Evolutionary conservation across 306 rosid genomes (phyloP).

Genomic region (Pachyrhizus erosus): DNA sequence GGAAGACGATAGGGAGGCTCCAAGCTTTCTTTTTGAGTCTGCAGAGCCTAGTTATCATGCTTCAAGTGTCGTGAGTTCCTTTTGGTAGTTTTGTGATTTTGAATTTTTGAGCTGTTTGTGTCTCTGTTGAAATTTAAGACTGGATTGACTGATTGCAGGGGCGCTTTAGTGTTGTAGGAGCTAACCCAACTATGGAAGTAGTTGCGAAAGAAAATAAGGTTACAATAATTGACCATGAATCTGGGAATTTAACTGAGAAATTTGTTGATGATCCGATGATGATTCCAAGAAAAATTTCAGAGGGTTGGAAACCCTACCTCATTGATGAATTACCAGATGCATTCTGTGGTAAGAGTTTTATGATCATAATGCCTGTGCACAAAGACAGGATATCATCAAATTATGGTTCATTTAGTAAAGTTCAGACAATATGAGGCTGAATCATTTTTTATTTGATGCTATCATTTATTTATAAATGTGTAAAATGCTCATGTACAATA

Average conservation of each 20-base stretch:
- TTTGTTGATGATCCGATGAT: slow-evolving; percentile 72
- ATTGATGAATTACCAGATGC: slow-evolving; percentile 72
- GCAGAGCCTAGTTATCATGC: slow-evolving; percentile 64
- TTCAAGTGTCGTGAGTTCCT: slow-evolving; percentile 42
- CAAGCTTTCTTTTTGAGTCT: slow-evolving; percentile 87
- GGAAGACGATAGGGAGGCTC: slow-evolving; percentile 79
- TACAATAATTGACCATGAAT: slow-evolving; percentile 70
- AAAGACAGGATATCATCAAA: neutral
- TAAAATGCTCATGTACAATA: neutral
- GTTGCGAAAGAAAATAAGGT: slow-evolving; percentile 83
- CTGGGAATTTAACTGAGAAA: slow-evolving; percentile 61
- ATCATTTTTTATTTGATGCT: slow-evolving; percentile 13
- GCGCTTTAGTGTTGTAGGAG: slow-evolving; percentile 81
- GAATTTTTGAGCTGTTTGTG: neutral
- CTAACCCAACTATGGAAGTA: slow-evolving; percentile 78
- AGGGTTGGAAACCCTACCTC: slow-evolving; percentile 69
- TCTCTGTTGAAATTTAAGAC: slow-evolving; percentile 4
- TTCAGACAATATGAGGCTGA: slow-evolving; percentile 20
- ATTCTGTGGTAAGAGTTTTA: slow-evolving; percentile 71
- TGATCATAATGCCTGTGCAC: neutral
- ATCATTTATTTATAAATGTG: neutral
- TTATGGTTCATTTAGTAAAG: slow-evolving; percentile 19
- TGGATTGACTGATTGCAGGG: slow-evolving; percentile 61
- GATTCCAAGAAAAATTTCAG: slow-evolving; percentile 65
- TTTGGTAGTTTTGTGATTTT: slow-evolving; percentile 12